Evolutionary conservation across 768 basidiomycete genomes (phyloP).

Genomic region (Cyclocybe aegerita): DNA sequence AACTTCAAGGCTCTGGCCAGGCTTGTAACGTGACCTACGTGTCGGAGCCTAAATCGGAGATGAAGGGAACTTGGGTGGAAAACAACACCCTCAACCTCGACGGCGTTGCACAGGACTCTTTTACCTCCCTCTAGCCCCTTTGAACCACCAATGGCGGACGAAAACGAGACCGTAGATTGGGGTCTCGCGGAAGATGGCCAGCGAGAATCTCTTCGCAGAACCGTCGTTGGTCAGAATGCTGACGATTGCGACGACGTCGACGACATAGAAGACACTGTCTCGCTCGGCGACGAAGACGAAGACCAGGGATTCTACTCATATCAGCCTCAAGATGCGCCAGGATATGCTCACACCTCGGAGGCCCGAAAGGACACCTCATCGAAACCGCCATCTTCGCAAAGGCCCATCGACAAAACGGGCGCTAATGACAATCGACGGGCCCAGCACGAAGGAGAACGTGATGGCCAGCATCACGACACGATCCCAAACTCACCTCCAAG

Average conservation of each 20-base stretch:
- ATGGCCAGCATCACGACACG: neutral
- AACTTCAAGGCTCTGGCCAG: too few relatives aligned
- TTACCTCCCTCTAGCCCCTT: neutral
- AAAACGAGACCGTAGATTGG: constrained; percentile 74
- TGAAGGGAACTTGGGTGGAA: constrained; percentile 9
- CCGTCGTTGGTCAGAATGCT: constrained; percentile 17
- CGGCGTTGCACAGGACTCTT: constrained; percentile 9
- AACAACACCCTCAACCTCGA: constrained; percentile 13
- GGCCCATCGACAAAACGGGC: constrained; percentile 11
- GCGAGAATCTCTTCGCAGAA: constrained; percentile 20
- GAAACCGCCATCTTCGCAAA: constrained; percentile 9
- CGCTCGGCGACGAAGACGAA: constrained; percentile 72
- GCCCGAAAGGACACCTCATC: constrained; percentile 5
- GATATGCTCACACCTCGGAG: neutral
- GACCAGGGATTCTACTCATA: constrained; percentile 51
- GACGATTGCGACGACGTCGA: constrained; percentile 33
- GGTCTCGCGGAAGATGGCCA: constrained; percentile 45
- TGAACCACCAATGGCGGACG: constrained; percentile 54
- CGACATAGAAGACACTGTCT: constrained; percentile 61
- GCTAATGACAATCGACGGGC: constrained; percentile 15
- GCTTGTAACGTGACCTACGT: constrained; percentile 17
- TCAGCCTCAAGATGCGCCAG: constrained; percentile 16
- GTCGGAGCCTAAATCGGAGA: constrained; percentile 23
- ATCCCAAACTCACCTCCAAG: constrained; percentile 13
- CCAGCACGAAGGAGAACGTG: constrained; percentile 8